Evolutionary conservation across 176 grass and related monocot species (phyloP), one percentile per base, ranked within the genome.

Genomic region (Oryza officinalis): DNA sequence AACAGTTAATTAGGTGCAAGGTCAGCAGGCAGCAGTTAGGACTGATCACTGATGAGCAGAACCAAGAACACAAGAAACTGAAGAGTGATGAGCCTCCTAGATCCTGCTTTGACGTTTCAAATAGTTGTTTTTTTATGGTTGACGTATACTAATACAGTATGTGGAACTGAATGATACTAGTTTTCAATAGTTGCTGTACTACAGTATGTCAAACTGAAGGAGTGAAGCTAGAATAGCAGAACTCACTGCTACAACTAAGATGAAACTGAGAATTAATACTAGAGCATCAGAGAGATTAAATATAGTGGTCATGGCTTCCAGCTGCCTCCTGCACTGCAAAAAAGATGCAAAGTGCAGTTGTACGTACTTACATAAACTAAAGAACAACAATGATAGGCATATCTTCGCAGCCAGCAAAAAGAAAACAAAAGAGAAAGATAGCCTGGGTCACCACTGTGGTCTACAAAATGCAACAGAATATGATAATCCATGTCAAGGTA

Each of bases 351-450:
- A 82, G 87, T 27, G 38, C 40, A 63, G 61, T 14, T 73, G 73
- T 67, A 22, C 65, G 66, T 78, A 90, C 66, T 67, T 67, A 11
- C 65, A 72, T 78, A 90, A 86, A 78, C 47, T 82, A 86, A 86
- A 64, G 54, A 45, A 37, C 65, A 65, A 31, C 54, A 89, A 86
- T 77, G 67, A 90, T 76, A 78, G 65, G 67, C 66, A 81, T 65
- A 69, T 72, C 65, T 3, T 71, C 52, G 57, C 43, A 61, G 57
- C 43, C 22, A 83, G 65, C 40, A 75, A 65, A 66, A 20, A 50
- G 41, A 37, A 37, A 75, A 27, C 27, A 82, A 74, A 84, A 38
- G 52, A 86, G 84, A 89, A 67, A 40, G 59, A 10, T 13, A 63
- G 49, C 75, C 4, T 11, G 4, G 82, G 54, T 32, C 54, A 40